A percentile compares a stretch with the other conserved stretches of the same genome.
These are phyloP conservation scores for Conticribra weissflogii DNA, from an alignment of 108 stramenopile species.

Conservation along the genomic window DNA sequence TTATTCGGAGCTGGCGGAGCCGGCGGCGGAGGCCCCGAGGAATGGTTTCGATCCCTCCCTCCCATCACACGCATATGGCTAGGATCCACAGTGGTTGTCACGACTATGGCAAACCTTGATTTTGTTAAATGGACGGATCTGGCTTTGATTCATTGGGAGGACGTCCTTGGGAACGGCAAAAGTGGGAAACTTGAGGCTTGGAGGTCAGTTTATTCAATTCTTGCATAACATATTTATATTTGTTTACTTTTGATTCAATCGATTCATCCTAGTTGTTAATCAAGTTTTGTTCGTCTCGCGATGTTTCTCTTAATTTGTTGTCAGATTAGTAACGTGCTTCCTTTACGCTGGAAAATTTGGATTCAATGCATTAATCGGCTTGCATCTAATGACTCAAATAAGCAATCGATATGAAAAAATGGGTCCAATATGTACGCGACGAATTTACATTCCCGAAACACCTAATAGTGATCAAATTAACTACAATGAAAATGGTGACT, in stretches of 20 bases:
- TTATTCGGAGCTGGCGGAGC: neutral
- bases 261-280: neutral
- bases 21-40: neutral
- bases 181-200: constrained; percentile 35
- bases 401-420: constrained; percentile 37
- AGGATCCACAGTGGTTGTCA: constrained; percentile 37
- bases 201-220: constrained; percentile 17
- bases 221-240: neutral
- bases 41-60: constrained; percentile 41
- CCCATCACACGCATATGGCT: constrained; percentile 42
- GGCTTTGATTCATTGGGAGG: constrained; percentile 21
- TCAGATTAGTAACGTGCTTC: constrained; percentile 39
- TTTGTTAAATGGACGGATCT: constrained; percentile 19
- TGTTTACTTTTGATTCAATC: neutral
- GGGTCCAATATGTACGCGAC: constrained; percentile 40
- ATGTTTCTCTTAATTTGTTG: neutral
- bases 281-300: neutral
- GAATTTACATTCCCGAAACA: neutral
- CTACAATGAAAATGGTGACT: neutral
- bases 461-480: neutral
- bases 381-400: constrained; percentile 43
- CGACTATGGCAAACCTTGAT: constrained; percentile 44
- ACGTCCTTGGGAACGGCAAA: constrained; percentile 12
- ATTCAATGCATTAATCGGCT: constrained; percentile 21
- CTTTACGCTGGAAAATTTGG: constrained; percentile 41